A percentile compares a stretch with the other conserved stretches of the same genome.
Conservation (phyloP, 139 green algal genomes). For the Chlamydomonas sphaeroides region DNA sequence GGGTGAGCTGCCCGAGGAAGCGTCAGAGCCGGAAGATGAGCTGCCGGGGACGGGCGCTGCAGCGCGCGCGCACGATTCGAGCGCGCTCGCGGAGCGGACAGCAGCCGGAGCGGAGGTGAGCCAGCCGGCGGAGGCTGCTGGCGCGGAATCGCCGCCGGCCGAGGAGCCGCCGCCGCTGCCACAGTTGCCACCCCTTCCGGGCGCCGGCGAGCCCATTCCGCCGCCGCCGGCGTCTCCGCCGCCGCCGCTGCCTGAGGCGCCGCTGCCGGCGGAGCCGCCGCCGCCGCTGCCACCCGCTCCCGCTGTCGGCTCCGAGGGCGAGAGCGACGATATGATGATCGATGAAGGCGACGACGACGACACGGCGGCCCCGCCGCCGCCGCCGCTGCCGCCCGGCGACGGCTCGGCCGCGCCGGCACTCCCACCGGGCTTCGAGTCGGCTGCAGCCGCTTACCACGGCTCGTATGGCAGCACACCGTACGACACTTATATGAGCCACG, state of each 20-base stretch:
- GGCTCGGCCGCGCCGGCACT: not conserved
- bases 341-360: not conserved
- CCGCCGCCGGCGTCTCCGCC: constrained; percentile 9
- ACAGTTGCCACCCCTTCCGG: not conserved
- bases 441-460: constrained; percentile 5
- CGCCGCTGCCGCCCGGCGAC: not conserved
- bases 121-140: not conserved
- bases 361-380: not conserved
- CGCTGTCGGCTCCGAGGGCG: not conserved
- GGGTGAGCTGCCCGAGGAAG: constrained; percentile 13
- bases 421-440: constrained; percentile 16
- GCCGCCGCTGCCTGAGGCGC: not conserved
- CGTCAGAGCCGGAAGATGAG: too few species aligned
- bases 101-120: too few species aligned
- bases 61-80: not conserved
- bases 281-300: constrained; percentile 1
- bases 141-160: not conserved
- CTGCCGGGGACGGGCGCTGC: not conserved
- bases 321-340: constrained; percentile 17
- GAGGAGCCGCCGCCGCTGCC: not conserved
- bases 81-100: not conserved
- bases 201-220: not conserved
- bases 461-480: not conserved
- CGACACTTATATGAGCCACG: constrained; percentile 16
- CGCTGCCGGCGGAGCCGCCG: not conserved